Conservation (phyloP, 1,139 yeast genomes). For the Sugiyamaella xylanicola region DNA sequence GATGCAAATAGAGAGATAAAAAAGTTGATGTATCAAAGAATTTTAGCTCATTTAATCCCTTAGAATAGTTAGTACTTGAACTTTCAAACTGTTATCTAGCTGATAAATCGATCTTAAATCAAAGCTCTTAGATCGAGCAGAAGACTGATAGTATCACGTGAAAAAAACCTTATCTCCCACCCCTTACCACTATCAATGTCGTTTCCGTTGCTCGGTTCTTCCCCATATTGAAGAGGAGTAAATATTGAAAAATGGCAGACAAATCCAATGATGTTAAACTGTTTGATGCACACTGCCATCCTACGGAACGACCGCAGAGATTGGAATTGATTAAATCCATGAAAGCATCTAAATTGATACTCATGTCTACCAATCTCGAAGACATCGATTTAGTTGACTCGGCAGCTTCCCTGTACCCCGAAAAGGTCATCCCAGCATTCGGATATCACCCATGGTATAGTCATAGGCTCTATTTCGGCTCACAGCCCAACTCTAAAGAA, state of each 20-base stretch:
- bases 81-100: no score
- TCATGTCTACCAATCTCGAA: constrained; percentile 46
- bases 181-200: constrained; percentile 7
- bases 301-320: constrained; percentile 38
- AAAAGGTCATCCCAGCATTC: constrained; percentile 58
- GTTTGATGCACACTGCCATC: constrained; percentile 68
- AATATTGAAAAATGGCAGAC: background rate
- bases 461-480: constrained; percentile 56
- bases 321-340: constrained; percentile 30
- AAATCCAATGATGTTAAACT: constrained; percentile 3
- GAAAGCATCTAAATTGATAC: constrained; percentile 33
- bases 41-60: no score
- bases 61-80: no score
- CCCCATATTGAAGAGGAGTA: background rate
- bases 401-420: constrained; percentile 36
- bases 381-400: constrained; percentile 43
- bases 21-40: background rate
- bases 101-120: no score
- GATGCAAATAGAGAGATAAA: no score
- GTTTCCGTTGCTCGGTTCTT: background rate
- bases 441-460: constrained; percentile 94
- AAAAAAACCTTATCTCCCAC: background rate
- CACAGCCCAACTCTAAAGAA: constrained; percentile 30
- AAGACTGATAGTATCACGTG: no score
- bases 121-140: no score